Evolutionary conservation across 2,329 filamentous ascomycete species (phyloP), one percentile per base, ranked within the genome.

Genomic region (Emmonsiellopsis sp.): DNA sequence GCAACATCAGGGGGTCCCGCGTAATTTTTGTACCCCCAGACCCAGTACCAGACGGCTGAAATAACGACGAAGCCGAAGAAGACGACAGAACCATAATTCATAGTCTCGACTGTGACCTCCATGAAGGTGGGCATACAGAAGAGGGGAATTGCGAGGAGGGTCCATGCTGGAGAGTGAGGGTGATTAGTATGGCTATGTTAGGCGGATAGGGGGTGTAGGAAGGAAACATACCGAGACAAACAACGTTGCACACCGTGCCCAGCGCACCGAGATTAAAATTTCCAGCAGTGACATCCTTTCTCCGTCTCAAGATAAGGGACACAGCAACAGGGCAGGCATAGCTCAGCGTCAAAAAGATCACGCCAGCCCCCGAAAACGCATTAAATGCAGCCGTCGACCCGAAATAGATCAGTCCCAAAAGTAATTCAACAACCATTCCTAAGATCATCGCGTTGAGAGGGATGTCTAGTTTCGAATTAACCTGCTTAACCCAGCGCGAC

Each of bases 41-140:
- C 58, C 0, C 65, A 59, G 62, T 80, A 82, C 77, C 77, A 81
- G 6, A 71, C 57, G 0, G 69, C 74, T 14, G 74, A 75, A 13
- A 80, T 75, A 31, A 69, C 68, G 52, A 73, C 73, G 56, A 84
- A 82, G 44, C 75, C 68, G 6, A 77, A 71, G 56, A 83, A 77
- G 2, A 84, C 80, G 0, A 82, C 79, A 42, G 72, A 73, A 2
- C 79, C 78, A 60, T 83, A 83, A 57, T 82, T 83, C 67, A 79
- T 80, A 51, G 74, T 75, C 1, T 68, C 74, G 1, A 69, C 69
- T 1, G 72, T 79, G 54, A 80, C 77, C 3, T 80, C 79, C 49
- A 79, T 66, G 32, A 74, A 74, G 11, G 72, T 75, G 1, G 80
- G 80, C 65, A 72, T 74, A 39, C 73, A 77, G 62, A 82, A 82